Base-by-base conservation (phyloP, 345 rosid species). In the Salix viminalis region DNA sequence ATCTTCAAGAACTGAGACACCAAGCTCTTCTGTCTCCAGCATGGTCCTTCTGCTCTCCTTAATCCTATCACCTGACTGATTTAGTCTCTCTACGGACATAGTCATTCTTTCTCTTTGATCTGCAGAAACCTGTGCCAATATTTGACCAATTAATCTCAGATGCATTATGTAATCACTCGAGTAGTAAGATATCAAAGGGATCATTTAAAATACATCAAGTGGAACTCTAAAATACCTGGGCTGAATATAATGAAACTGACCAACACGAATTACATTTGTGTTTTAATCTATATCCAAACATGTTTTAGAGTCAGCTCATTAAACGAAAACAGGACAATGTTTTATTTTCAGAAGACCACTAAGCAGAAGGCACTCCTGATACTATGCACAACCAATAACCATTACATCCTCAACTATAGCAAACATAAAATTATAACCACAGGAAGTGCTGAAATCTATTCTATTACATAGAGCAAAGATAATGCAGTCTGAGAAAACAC, bases 11-110 rank as follows among this genome's bases (percentile, higher is more conserved):
- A 96, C 86, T 32, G 99, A 94, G 76, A 96, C 97, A 34, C 99
- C 99, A 37, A 94, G 92, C 66, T 94, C 97, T 86, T 96, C 99
- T 24, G 99, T 94, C 84, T 96, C 99, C 70, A 94, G 85, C 91
- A 94, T 89, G 72, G 90, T 88, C 84, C 87, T 92, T 82, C 95
- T 91, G 81, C 99, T 84, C 73, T 94, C 98, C 84, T 88, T 92
- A 58, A 96, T 76, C 84, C 97, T 87, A 74, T 91, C 94, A 24
- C 93, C 80, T 24, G 93, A 81, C 5, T 88, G 85, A 54, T 88
- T 89, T 79, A 96, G 71, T 76, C 93, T 90, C 24, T 84, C 99
- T 0, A 96, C 92, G 24, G 97, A 86, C 85, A 85, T 86, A 89
- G 90, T 76, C 75, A 94, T 67, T 75, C 99, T 94, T 64, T 93